Base-by-base conservation (phyloP, 352 stramenopile species). In the Pythium folliculosum region DNA sequence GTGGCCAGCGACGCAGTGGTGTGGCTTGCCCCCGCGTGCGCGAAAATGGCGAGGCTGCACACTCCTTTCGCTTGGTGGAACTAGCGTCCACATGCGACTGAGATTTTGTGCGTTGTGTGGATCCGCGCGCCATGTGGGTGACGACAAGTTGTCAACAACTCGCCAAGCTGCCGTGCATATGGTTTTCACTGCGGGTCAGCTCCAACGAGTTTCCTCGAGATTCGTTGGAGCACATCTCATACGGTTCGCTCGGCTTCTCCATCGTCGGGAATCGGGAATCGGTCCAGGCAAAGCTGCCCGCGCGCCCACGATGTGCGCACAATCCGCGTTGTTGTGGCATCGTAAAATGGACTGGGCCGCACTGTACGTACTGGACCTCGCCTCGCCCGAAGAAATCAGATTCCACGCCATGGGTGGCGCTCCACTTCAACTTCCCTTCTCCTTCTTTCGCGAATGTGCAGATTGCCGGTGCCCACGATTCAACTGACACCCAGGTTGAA, bases 361-460 rank as follows among this genome's bases (percentile, higher is more conserved):
- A 32, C 27, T 32, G 3, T 32, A 32, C 27, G 27, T 32, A 32
- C 22, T 37, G 51, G 13, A 47, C 17, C 40, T 1, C 6, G n/a
- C 17, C 40, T 1, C 6, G n/a, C 10, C 40, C 14, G 40, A 19
- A 47, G 40, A 47, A 47, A 47, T 47, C 40, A 47, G 40, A 47
- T 47, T n/a, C 40, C 40, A 47, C 12, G 12, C 12, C 40, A 47
- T 47, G 27, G 27, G 27, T 32, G 27, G 27, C 27, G 3, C 27
- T 32, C 3, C 54, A 60, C 54, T 60, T 60, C 54, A 60, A 60
- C 54, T 50, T 60, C 54, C 37, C 37, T 51, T 30, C n/a, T 30
- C 27, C 35, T 47, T 2, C 40, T 2, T 19, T 47, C 6, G 14
- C 17, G 40, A 13, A 47, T 47, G 14, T 47, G 40, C 40, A 47